Conservation (phyloP, 106 monocot genomes). For the Platanthera guangdongensis region DNA sequence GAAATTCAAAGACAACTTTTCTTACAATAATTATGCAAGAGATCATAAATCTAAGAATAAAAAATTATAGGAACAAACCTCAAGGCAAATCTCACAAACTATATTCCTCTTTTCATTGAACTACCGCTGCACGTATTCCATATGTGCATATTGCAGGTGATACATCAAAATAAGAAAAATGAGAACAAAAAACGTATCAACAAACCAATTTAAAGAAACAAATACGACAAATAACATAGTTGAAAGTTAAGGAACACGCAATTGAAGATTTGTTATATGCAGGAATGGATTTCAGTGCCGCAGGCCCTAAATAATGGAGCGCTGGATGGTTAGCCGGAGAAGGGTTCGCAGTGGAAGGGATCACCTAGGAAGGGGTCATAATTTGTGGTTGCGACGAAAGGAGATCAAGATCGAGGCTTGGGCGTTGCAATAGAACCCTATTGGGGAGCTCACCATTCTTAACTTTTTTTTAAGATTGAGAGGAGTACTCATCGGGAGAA, state of each 20-base stretch:
- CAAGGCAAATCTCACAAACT: slow-evolving; percentile 89
- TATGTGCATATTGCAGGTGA: slow-evolving; percentile 75
- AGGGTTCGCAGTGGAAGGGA: too few species aligned
- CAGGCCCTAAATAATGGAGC: too few species aligned
- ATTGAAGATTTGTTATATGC: background rate
- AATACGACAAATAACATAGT: background rate
- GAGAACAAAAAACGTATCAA: slow-evolving; percentile 1
- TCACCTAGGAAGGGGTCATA: too few species aligned
- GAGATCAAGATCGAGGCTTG: too few species aligned
- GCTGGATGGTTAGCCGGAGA: too few species aligned
- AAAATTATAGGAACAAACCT: slow-evolving; percentile 35
- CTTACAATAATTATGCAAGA: background rate
- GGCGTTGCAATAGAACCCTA: too few species aligned
- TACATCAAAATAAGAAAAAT: background rate
- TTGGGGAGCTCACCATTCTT: too few species aligned
- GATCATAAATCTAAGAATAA: background rate
- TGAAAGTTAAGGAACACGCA: background rate
- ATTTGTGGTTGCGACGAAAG: too few species aligned
- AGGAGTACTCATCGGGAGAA: too few species aligned
- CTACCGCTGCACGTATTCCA: slow-evolving; percentile 74
- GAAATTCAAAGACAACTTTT: background rate
- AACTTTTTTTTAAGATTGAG: too few species aligned
- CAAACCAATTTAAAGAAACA: background rate
- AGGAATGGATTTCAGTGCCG: too few species aligned
- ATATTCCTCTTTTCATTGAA: slow-evolving; percentile 92